Percentiles rank a stretch among this genome's conserved stretches.
Conservation (phyloP, 2,329 filamentous ascomycete genomes). For the Drechslerella coelobrocha region DNA sequence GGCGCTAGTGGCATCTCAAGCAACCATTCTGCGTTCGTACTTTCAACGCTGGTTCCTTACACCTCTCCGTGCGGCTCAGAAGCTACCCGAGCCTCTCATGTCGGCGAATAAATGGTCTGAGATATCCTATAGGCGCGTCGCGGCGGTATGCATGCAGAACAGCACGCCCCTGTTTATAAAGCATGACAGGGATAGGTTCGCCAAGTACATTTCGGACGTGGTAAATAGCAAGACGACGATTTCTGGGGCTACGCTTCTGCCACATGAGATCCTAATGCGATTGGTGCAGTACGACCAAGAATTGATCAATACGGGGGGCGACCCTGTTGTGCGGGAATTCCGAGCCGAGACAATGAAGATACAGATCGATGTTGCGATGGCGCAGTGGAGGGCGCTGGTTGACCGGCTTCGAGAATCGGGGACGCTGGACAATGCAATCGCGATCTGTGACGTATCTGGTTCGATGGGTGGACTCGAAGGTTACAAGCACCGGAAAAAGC, state of each 20-base stretch:
- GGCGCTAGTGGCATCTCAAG: conserved; percentile 11
- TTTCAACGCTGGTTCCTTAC: conserved; percentile 64
- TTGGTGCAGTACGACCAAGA: conserved; percentile 18
- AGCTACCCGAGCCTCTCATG: conserved; percentile 65
- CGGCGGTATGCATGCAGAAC: conserved; percentile 66
- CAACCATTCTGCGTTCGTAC: conserved; percentile 19
- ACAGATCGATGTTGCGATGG: conserved; percentile 59
- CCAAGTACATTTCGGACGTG: conserved; percentile 63
- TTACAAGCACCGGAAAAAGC: conserved; percentile 61
- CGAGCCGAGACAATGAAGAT: conserved; percentile 55
- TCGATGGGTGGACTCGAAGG: conserved; percentile 60
- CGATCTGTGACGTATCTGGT: conserved; percentile 67
- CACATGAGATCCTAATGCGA: conserved; percentile 61
- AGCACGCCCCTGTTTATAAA: conserved; percentile 63
- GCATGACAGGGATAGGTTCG: conserved; percentile 64
- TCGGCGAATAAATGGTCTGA: conserved; percentile 60
- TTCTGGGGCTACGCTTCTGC: conserved; percentile 66
- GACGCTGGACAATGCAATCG: conserved; percentile 64
- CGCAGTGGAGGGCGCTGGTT: conserved; percentile 67
- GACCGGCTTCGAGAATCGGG: conserved; percentile 66
- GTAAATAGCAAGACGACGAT: conserved; percentile 62
- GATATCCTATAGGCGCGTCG: conserved; percentile 67
- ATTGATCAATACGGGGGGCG: not conserved
- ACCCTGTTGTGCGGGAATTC: conserved; percentile 53
- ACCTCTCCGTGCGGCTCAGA: conserved; percentile 64